These are phyloP conservation scores for Chernovozyma aurita DNA, from an alignment of 1,139 yeast species.

Conservation along the genomic window DNA sequence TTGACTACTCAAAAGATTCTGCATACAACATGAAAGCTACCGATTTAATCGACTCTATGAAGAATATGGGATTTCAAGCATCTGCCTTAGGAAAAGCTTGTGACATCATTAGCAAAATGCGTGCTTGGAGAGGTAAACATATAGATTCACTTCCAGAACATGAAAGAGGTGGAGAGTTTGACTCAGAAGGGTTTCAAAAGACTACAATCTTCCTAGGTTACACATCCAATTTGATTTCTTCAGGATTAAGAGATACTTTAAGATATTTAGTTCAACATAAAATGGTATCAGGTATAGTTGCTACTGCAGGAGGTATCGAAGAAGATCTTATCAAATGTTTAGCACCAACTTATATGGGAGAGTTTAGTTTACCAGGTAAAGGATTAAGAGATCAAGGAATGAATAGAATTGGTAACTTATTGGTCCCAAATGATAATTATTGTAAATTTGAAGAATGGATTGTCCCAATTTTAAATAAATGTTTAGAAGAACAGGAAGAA, in stretches of 20 bases:
- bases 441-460: constrained; percentile 98
- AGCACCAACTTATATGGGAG: constrained; percentile 95
- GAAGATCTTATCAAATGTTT: constrained; percentile 94
- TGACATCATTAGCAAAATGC: constrained; percentile 87
- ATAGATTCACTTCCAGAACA: constrained; percentile 61
- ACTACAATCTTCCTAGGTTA: constrained; percentile 92
- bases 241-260: constrained; percentile 89
- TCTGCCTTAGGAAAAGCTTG: constrained; percentile 82
- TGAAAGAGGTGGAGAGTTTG: constrained; percentile 69
- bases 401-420: constrained; percentile 93
- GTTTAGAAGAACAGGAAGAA: constrained; percentile 84
- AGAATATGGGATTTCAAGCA: constrained; percentile 97
- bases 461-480: constrained; percentile 81
- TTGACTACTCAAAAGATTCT: constrained; percentile 76
- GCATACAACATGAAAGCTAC: constrained; percentile 71
- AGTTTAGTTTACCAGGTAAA: constrained; percentile 75
- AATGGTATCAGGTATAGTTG: constrained; percentile 90
- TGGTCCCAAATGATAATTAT: constrained; percentile 97
- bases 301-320: constrained; percentile 97
- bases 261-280: constrained; percentile 87
- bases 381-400: constrained; percentile 88
- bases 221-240: constrained; percentile 93
- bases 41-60: constrained; percentile 78
- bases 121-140: constrained; percentile 84
- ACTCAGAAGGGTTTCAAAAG: constrained; percentile 76